Conservation (phyloP, 345 rosid genomes). For the Brassica incana region DNA sequence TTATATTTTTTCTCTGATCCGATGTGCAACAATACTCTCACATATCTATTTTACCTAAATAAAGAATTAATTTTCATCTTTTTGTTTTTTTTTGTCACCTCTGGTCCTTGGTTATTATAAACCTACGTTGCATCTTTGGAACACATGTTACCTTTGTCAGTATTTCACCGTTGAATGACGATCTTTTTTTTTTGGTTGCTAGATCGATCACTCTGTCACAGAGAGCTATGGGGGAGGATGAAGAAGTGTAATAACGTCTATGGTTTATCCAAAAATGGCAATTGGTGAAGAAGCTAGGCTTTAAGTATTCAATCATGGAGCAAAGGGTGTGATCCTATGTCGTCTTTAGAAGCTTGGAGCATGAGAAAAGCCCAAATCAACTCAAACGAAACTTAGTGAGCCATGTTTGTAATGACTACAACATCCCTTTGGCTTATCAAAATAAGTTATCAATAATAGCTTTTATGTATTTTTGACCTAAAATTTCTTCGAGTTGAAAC, state of each 20-base stretch:
- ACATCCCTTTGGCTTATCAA: neutral
- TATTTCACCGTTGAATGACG: neutral
- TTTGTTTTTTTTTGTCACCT: neutral
- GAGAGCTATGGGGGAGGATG: slow-evolving; percentile 62
- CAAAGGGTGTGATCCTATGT: slow-evolving; percentile 36
- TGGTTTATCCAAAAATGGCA: slow-evolving; percentile 53
- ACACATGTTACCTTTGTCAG: neutral
- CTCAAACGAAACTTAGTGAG: neutral
- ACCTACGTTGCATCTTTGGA: too few species aligned
- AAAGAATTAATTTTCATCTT: neutral
- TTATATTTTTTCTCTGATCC: neutral
- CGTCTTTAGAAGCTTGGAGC: slow-evolving; percentile 59
- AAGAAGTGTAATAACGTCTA: slow-evolving; percentile 54
- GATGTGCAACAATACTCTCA: neutral
- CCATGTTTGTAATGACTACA: neutral
- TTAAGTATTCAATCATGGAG: slow-evolving; percentile 53
- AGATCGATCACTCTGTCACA: slow-evolving; percentile 52
- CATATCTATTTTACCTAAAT: neutral
- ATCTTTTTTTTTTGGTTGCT: neutral
- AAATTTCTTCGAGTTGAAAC: neutral
- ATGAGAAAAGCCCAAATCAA: slow-evolving; percentile 51
- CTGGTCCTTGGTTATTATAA: neutral
- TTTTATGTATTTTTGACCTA: neutral
- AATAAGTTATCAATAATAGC: neutral
- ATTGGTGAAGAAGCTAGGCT: slow-evolving; percentile 41